Evolutionary conservation across 805 yeast genomes (phyloP), one percentile per base, ranked within the genome.

Genomic region (Pichia gijzeniarum): DNA sequence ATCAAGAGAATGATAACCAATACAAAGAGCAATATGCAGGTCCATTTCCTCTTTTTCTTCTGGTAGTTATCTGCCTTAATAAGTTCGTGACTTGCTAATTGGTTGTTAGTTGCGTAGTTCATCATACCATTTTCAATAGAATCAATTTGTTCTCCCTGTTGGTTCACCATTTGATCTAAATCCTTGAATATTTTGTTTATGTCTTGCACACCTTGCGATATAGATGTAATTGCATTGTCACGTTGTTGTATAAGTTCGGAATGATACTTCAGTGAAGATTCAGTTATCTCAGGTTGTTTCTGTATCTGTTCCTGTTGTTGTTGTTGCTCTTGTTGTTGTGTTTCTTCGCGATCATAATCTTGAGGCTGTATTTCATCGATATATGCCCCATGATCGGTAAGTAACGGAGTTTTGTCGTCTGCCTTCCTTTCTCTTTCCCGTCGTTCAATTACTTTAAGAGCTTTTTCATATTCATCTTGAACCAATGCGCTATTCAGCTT

Each of bases 171-270:
- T 33, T 78, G 74, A 14, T 89, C 88, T 46, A 90, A 63, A 56
- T 89, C 95, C 53, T 80, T 79, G 61, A 88, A 89, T 4, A 90
- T 89, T 9, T 88, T 73, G 61, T 90, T 89, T 35, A 90, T 86
- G 53, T 90, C 96, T 43, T 73, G 76, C 10, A 89, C 87, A 0
- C 95, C 95, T 35, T 78, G 77, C 36, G 83, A 80, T 8, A 89
- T 82, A 49, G 77, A 80, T 27, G 72, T 69, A 28, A 90, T 84
- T 50, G 87, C 93, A 20, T 76, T 67, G 43, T 84, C 81, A 45
- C 96, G 68, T 56, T 87, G 91, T 46, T 80, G 77, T 2, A 89
- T 79, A 5, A 85, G 62, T 1, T 80, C 60, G 1, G 76, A 55
- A 54, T 85, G 91, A 50, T 80, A 79, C 51, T 79, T 84, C 19